Evolutionary conservation across 2,329 filamentous ascomycete species (phyloP).

Genomic region (Diplodia corticola): DNA sequence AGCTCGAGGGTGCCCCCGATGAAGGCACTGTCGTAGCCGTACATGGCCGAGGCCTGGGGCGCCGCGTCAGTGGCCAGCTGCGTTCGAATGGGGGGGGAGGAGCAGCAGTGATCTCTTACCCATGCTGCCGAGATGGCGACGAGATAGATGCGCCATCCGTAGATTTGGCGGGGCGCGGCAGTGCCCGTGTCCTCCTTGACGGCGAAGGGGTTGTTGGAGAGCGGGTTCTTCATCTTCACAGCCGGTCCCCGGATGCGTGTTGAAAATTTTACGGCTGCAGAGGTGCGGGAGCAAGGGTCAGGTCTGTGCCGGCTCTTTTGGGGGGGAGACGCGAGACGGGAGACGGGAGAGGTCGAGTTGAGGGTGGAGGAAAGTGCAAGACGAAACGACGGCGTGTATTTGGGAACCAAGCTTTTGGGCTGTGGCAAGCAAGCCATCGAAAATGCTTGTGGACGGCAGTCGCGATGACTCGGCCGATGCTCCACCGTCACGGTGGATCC

Average conservation of each 20-base stretch:
- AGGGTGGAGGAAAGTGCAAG: background rate
- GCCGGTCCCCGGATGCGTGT: background rate
- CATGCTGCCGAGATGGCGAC: conserved; percentile 68
- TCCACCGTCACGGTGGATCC: background rate
- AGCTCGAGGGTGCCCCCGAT: conserved; percentile 63
- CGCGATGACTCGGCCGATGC: conserved; percentile 1
- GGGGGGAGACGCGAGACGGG: too few species aligned
- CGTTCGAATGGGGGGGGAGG: accelerated
- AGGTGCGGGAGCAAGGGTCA: background rate
- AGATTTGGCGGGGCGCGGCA: conserved; percentile 53
- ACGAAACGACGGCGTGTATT: conserved; percentile 6
- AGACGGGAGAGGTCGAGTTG: background rate
- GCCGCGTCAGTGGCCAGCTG: background rate
- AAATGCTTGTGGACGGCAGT: background rate
- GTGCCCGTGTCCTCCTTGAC: background rate
- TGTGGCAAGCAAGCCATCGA: background rate
- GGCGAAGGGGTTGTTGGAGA: conserved; percentile 11
- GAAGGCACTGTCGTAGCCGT: conserved; percentile 55
- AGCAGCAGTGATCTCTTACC: conserved; percentile 32
- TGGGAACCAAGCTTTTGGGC: background rate
- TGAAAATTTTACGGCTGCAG: background rate
- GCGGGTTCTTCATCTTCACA: conserved; percentile 4
- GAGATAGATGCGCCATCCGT: conserved; percentile 67
- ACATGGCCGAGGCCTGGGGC: conserved; percentile 44
- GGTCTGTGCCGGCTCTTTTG: background rate